phyloP scores from a whole-genome alignment of 2,329 filamentous ascomycete species.

The Colletotrichum lentis region DNA sequence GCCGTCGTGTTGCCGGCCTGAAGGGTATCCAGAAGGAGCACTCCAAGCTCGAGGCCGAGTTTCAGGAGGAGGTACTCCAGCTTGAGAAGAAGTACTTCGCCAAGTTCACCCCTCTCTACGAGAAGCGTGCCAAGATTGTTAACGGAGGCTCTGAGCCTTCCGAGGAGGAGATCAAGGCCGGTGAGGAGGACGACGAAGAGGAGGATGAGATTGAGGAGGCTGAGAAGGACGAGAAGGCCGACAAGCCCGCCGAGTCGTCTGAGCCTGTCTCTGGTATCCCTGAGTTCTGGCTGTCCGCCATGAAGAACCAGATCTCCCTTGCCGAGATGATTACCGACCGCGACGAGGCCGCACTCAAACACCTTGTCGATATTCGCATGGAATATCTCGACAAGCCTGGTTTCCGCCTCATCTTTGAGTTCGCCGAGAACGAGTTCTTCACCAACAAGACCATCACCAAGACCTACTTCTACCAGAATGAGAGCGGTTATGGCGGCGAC shows the following conservation, averaged over 20 bases:
- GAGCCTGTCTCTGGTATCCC: constrained; percentile 80
- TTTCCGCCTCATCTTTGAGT: constrained; percentile 98
- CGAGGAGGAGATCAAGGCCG: constrained; percentile 84
- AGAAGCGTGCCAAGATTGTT: constrained; percentile 92
- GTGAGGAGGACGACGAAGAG: constrained; percentile 80
- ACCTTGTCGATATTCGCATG: constrained; percentile 93
- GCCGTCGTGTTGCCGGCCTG: constrained; percentile 90
- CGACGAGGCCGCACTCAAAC: constrained; percentile 92
- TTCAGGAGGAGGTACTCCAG: constrained; percentile 97
- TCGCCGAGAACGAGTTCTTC: constrained; percentile 94
- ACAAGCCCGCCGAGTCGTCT: constrained; percentile 61
- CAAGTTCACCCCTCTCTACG: constrained; percentile 96
- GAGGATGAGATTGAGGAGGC: constrained; percentile 68
- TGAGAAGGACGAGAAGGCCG: constrained; percentile 64
- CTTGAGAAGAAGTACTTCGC: constrained; percentile 99
- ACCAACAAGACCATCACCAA: constrained; percentile 97
- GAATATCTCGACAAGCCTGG: constrained; percentile 98
- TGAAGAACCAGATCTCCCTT: constrained; percentile 99
- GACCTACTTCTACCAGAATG: constrained; percentile 99
- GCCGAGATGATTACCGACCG: constrained; percentile 99
- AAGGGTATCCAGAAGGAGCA: constrained; percentile 99
- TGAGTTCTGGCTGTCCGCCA: constrained; percentile 99
- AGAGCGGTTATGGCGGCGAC: constrained; percentile 97
- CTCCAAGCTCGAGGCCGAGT: constrained; percentile 96
- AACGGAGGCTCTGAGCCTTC: constrained; percentile 88